These are phyloP conservation scores for Diutina scorzettiae DNA, from an alignment of 1,139 yeast species.

Conservation along the genomic window DNA sequence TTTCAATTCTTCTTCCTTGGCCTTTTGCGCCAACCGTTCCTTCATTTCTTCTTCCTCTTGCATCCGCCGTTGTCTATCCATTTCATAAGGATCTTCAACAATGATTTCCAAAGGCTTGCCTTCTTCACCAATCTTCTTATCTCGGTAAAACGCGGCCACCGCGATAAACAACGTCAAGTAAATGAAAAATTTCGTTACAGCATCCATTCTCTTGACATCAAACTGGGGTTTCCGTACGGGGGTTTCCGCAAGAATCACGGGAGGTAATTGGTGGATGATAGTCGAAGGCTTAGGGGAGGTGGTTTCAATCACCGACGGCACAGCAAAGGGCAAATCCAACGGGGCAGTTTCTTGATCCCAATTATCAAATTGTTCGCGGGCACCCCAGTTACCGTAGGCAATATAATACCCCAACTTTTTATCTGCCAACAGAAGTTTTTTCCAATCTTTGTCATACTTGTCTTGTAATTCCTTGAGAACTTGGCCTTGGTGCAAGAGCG, in stretches of 20 bases:
- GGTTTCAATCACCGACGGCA: conserved; percentile 22
- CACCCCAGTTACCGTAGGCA: conserved; percentile 56
- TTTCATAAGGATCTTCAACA: conserved; percentile 2
- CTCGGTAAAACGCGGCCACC: conserved; percentile 25
- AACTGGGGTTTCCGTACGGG: conserved; percentile 37
- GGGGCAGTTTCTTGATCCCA: conserved; percentile 30
- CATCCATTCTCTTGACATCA: conserved; percentile 40
- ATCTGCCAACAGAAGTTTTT: conserved; percentile 26
- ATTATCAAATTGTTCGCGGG: conserved; percentile 41
- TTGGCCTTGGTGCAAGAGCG: conserved; percentile 47
- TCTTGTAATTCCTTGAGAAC: conserved; percentile 42
- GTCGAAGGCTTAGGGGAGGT: conserved; percentile 16
- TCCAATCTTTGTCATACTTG: conserved; percentile 43
- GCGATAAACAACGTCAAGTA: conserved; percentile 31
- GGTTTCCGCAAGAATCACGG: conserved; percentile 36
- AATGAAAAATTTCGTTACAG: conserved; percentile 40
- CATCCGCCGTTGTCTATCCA: neutral
- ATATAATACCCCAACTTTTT: conserved; percentile 44
- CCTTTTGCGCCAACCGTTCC: neutral
- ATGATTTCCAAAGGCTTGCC: neutral
- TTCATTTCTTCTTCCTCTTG: conserved; percentile 3
- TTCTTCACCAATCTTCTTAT: conserved; percentile 3
- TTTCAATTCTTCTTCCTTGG: neutral
- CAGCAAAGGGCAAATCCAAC: conserved; percentile 43
- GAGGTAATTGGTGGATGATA: conserved; percentile 19